Base-by-base conservation (phyloP, 306 rosid genomes). In the Quercus glauca region DNA sequence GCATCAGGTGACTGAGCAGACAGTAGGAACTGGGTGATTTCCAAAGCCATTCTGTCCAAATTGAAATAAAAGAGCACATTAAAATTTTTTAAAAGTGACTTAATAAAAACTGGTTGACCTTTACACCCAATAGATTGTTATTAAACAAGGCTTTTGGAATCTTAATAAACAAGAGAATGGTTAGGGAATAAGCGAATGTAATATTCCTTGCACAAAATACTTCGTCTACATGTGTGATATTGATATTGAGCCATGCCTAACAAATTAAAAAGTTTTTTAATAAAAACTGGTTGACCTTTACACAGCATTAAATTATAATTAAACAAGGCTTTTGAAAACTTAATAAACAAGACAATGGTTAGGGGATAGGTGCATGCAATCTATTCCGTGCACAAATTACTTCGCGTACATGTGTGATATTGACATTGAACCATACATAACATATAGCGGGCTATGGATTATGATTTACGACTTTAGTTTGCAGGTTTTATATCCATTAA, bases 1-100 rank as follows among this genome's bases (percentile, higher is more conserved):
- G 80, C 80, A 78, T 83, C 86, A 12, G 86, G 80, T 33, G 86
- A 78, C 63, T 83, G 86, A 74, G 86, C 86, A 59, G 86, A 74
- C 83, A 83, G 69, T 37, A 83, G 73, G 71, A 74, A 71, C 74
- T 74, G 83, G 64, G 86, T 83, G 55, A 83, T 83, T 70, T 83
- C 86, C 72, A 73, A 53, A 26, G 86, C 86, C 83, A 79, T 83
- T 78, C 20, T 49, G 23, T 25, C 76, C 51, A 5, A 79, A 80
- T 75, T 78, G 17, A 51, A 20, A 31, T 19, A 65, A 7, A 67
- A 25, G 29, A 64, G 45, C 29, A 9, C 33, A 56, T 5, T 25
- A 11, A 28, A 9, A 31, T 23, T 26, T 3, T 23, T 26, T 1
- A 28, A 82, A 18, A n/a, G 3, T 18, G 55, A 14, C n/a, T 26